Evolutionary conservation across 2,329 filamentous ascomycete species (phyloP), one percentile per base, ranked within the genome.

Genomic region (Calonectria hongkongensis): DNA sequence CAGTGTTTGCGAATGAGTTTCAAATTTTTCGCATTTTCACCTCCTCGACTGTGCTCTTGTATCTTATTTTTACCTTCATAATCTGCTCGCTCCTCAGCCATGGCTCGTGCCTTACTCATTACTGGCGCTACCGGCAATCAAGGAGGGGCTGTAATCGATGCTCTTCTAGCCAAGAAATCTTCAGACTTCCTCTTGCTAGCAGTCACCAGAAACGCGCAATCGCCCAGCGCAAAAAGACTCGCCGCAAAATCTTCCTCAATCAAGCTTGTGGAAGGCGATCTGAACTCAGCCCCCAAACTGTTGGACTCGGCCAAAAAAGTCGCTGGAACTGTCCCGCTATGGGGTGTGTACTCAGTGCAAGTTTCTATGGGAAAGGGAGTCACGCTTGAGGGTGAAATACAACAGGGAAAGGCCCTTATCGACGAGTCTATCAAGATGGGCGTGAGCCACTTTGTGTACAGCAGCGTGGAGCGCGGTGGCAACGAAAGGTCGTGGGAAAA

Each of bases 401-500:
- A 27, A 15, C 47, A 50, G 21, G 47, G 47, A 50, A 50, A 50
- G 13, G 21, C 47, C 3, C 47, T 50, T 8, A 50, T 50, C 13
- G 48, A 50, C 13, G 48, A 28, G 13, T 50, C 48, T 4, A 28
- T 50, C 48, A 50, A 50, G 13, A 25, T 25, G 21, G 48, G 48
- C 12, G 48, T 50, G 21, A 50, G 48, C 48, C 48, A 50, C 48
- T 50, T 50, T 8, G 48, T 50, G 6, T 28, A 50, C 48, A 50
- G 48, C 25, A 50, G 48, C 8, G 48, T 50, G n/a, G 48, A 50
- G 25, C 12, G 48, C 6, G 48, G 48, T 28, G 48, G 48, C 25
- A 50, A 50, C 48, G 48, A 50, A 28, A 50, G 48, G 13, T 50
- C 48, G 2, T 50, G 48, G 48, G 48, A 50, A 2, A 50, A 50